Evolutionary conservation across 208 protist species (phyloP).

Genomic region (Trypanosoma conorhini): DNA sequence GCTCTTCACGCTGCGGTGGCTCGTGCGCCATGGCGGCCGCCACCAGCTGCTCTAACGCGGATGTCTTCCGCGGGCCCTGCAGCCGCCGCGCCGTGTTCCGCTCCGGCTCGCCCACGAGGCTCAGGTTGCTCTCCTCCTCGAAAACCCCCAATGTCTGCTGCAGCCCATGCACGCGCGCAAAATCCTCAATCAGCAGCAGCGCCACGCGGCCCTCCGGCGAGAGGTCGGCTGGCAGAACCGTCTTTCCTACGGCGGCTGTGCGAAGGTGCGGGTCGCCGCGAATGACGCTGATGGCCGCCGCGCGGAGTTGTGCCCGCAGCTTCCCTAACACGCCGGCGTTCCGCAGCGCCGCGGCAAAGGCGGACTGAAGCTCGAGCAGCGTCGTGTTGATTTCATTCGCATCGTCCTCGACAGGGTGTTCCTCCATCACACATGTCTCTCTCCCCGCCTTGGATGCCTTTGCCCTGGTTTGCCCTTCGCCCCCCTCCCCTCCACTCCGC

Average conservation of each 20-base stretch:
- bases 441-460: not conserved
- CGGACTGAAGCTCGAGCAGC: constrained; percentile 72
- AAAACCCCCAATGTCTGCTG: constrained; percentile 63
- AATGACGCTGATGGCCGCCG: constrained; percentile 60
- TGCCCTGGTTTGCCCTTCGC: not conserved
- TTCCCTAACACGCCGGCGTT: constrained; percentile 61
- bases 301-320: constrained; percentile 75
- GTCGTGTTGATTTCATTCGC: constrained; percentile 66
- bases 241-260: constrained; percentile 38
- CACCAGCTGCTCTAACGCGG: constrained; percentile 21
- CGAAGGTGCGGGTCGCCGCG: constrained; percentile 59
- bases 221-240: constrained; percentile 23
- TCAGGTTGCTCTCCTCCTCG: constrained; percentile 48
- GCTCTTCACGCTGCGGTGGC: not conserved
- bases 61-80: constrained; percentile 7
- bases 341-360: constrained; percentile 66
- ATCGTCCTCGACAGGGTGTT: constrained; percentile 35
- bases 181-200: constrained; percentile 76
- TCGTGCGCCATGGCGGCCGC: constrained; percentile 27
- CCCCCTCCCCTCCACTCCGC: not conserved
- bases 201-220: constrained; percentile 35
- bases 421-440: constrained; percentile 19
- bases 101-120: constrained; percentile 23
- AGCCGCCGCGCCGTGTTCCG: not conserved
- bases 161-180: constrained; percentile 56